Percentiles rank a stretch among this genome's conserved stretches.
These are phyloP conservation scores for Exobasidium cylindrosporum DNA, from an alignment of 1,284 basidiomycete genomes.

Conservation along the genomic window DNA sequence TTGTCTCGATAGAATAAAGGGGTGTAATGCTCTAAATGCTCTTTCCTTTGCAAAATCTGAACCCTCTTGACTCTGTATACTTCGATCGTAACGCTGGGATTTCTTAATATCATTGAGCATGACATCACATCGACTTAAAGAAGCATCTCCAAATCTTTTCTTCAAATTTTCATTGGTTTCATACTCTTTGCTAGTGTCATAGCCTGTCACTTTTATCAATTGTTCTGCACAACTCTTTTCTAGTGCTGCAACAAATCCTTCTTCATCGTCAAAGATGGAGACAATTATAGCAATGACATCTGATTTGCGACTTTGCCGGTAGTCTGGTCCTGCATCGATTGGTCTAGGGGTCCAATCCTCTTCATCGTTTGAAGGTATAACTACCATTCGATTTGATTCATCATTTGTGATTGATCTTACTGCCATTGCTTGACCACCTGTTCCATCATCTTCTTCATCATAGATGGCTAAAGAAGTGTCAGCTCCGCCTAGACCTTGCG, in stretches of 20 bases:
- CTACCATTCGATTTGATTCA: slow-evolving; percentile 2
- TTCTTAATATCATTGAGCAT: slow-evolving; percentile 50
- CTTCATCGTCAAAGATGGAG: slow-evolving; percentile 51
- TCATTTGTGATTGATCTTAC: background rate
- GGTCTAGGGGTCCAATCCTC: slow-evolving; percentile 22
- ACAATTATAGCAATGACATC: slow-evolving; percentile 52
- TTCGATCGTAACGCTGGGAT: slow-evolving; percentile 30
- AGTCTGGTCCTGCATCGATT: slow-evolving; percentile 28
- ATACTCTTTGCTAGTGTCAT: slow-evolving; percentile 40
- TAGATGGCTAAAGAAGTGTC: slow-evolving; percentile 3
- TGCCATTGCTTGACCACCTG: background rate
- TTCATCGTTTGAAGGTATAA: slow-evolving; percentile 10
- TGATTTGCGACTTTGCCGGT: slow-evolving; percentile 39
- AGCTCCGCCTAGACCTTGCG: background rate
- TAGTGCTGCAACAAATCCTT: slow-evolving; percentile 45
- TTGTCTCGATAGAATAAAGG: slow-evolving; percentile 46
- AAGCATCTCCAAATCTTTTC: slow-evolving; percentile 46
- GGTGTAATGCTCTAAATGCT: slow-evolving; percentile 33
- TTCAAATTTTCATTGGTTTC: slow-evolving; percentile 52
- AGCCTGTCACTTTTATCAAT: slow-evolving; percentile 41
- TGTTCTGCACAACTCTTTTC: slow-evolving; percentile 49
- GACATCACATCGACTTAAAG: slow-evolving; percentile 50
- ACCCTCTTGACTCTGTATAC: slow-evolving; percentile 1
- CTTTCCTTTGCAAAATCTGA: background rate
- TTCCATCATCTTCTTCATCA: background rate